Conservation (phyloP, 345 rosid species). For the Salix brachista region DNA sequence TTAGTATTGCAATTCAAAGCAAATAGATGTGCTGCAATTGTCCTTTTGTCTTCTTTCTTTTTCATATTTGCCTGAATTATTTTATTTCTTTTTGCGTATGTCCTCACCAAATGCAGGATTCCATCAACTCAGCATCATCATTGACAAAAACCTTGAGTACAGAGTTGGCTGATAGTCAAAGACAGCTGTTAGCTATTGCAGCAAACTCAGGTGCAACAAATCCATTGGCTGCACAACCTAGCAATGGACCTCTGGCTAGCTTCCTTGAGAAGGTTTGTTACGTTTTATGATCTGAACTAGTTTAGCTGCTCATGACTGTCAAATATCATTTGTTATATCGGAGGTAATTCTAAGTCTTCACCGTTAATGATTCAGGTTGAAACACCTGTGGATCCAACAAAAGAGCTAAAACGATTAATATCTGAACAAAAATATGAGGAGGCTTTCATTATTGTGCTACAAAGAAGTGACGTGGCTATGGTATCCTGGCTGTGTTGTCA, state of each 20-base stretch:
- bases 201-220: slow-evolving; percentile 49
- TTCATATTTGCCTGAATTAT: background rate
- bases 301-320: background rate
- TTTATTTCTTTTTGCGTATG: background rate
- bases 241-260: slow-evolving; percentile 61
- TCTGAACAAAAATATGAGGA: slow-evolving; percentile 70
- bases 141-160: slow-evolving; percentile 61
- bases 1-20: background rate
- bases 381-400: slow-evolving; percentile 64
- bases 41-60: background rate
- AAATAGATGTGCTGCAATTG: background rate
- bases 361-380: slow-evolving; percentile 44
- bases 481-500: slow-evolving; percentile 91
- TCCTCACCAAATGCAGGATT: slow-evolving; percentile 49
- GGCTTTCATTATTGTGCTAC: slow-evolving; percentile 68
- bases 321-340: background rate
- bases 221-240: slow-evolving; percentile 50
- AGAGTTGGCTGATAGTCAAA: slow-evolving; percentile 74
- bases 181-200: slow-evolving; percentile 65
- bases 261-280: slow-evolving; percentile 58
- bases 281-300: background rate
- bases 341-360: slow-evolving; percentile 1
- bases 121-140: slow-evolving; percentile 66
- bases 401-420: slow-evolving; percentile 61
- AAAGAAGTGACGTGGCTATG: slow-evolving; percentile 71